These are phyloP conservation scores for Beta lomatogona DNA, from an alignment of 179 eudicot genomes.

Conservation along the genomic window DNA sequence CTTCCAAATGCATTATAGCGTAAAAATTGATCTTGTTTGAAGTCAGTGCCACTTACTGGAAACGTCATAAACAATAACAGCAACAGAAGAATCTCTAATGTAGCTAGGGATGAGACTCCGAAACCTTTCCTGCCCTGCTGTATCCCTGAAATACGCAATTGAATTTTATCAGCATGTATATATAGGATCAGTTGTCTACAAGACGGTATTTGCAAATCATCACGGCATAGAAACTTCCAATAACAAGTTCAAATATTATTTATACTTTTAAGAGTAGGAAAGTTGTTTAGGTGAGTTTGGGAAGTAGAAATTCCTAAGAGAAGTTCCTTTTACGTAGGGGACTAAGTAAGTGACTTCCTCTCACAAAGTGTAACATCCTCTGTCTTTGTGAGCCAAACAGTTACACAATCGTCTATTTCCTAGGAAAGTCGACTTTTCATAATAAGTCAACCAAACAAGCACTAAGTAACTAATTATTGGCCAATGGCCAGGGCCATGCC, in stretches of 20 bases:
- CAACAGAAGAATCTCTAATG: constrained; percentile 90
- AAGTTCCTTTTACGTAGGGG: no score
- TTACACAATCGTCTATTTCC: no score
- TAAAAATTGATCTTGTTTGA: background rate
- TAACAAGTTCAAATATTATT: no score
- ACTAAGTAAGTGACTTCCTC: no score
- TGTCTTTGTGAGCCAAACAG: no score
- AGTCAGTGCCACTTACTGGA: constrained; percentile 54
- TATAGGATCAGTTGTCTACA: background rate
- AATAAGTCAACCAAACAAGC: no score
- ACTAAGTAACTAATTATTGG: background rate
- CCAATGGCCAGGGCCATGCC: no score
- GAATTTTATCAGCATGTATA: background rate
- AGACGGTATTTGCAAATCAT: constrained; percentile 3
- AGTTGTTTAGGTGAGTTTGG: no score
- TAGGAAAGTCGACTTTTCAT: no score
- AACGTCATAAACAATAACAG: constrained; percentile 81
- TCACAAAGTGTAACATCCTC: no score
- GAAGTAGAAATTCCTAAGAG: no score
- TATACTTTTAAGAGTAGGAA: no score
- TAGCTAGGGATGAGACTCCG: constrained; percentile 95
- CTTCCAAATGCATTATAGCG: background rate
- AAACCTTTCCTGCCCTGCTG: constrained; percentile 93
- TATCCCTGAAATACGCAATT: constrained; percentile 56
- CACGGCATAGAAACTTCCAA: background rate